phyloP scores from a whole-genome alignment of 2,329 filamentous ascomycete genomes.

The Pseudopyricularia javanii region DNA sequence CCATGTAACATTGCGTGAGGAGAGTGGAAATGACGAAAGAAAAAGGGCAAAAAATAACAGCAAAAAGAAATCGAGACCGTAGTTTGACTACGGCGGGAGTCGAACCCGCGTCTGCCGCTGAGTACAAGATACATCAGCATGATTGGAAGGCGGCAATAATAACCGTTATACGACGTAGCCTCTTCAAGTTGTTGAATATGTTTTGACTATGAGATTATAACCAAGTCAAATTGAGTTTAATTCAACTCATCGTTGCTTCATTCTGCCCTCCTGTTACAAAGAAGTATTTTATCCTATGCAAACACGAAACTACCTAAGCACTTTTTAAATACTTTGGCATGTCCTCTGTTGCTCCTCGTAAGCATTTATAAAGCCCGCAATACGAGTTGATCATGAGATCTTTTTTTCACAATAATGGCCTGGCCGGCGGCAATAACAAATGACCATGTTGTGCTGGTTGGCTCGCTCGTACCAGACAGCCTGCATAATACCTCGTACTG shows the following conservation, averaged over 20 bases:
- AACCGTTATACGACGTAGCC: conserved; percentile 3
- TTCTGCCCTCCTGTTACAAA: too few species aligned
- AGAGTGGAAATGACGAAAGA: background rate
- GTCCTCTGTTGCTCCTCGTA: too few species aligned
- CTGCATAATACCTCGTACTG: background rate
- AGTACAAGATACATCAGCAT: background rate
- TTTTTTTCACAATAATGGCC: too few species aligned
- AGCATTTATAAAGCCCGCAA: too few species aligned
- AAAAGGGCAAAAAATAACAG: background rate
- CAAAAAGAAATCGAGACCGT: background rate
- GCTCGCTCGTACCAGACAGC: background rate
- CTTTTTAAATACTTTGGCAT: too few species aligned
- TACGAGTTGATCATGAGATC: too few species aligned
- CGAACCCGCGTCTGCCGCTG: conserved; percentile 3
- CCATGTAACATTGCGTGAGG: too few species aligned
- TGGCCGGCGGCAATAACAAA: too few species aligned
- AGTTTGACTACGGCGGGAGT: conserved; percentile 1
- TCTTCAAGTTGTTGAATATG: background rate
- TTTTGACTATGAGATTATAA: background rate
- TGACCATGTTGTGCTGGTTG: background rate
- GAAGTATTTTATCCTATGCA: too few species aligned
- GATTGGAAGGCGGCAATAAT: conserved; percentile 3
- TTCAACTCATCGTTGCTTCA: too few species aligned
- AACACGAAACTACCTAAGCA: too few species aligned
- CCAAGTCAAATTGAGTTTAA: too few species aligned